A percentile compares a stretch with the other conserved stretches of the same genome.
Conservation (phyloP, 805 yeast species). For the Pichia thaimueangensis region DNA sequence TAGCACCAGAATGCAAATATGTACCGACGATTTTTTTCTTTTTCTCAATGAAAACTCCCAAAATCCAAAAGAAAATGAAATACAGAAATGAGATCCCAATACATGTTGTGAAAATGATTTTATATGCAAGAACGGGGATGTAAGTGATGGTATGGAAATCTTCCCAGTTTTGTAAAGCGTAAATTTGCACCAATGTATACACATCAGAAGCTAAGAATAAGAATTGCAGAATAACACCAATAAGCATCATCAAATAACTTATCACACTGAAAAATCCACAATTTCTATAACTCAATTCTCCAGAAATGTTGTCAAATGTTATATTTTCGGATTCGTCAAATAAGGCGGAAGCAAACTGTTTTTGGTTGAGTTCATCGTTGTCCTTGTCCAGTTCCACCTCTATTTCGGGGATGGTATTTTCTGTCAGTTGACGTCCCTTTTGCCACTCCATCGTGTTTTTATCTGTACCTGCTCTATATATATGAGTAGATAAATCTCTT, state of each 20-base stretch:
- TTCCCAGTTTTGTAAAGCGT: conserved; percentile 53
- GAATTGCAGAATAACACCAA: conserved; percentile 40
- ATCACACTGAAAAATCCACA: conserved; percentile 37
- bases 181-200: conserved; percentile 67
- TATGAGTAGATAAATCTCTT: no score
- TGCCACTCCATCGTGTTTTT: no score
- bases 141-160: conserved; percentile 27
- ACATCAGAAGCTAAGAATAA: conserved; percentile 61
- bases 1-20: conserved; percentile 62
- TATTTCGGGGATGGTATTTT: no score
- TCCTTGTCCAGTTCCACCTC: no score
- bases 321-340: conserved; percentile 20
- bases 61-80: conserved; percentile 47
- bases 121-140: conserved; percentile 28
- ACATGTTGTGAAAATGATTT: conserved; percentile 45
- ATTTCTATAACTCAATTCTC: conserved; percentile 31
- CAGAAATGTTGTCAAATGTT: conserved; percentile 25
- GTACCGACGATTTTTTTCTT: conserved; percentile 62
- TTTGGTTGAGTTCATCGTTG: no score
- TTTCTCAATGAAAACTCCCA: conserved; percentile 52
- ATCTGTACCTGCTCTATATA: no score
- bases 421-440: no score
- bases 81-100: conserved; percentile 63
- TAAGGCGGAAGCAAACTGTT: background rate
- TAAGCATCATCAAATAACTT: conserved; percentile 36